Conservation (phyloP, 2,329 filamentous ascomycete genomes). For the Ophidiomyces ophidiicola region DNA sequence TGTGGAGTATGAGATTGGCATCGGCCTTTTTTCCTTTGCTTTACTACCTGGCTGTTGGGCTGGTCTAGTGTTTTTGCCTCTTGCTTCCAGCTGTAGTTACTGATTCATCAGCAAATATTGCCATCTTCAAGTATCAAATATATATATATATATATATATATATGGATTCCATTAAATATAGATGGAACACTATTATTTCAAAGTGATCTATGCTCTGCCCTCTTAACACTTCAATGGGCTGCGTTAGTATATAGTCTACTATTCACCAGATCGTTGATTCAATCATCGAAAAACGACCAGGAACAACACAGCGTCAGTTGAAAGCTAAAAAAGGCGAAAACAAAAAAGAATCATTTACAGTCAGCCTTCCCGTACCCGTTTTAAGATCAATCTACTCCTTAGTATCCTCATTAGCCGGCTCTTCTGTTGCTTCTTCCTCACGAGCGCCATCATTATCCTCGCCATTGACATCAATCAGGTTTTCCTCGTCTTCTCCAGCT, state of each 20-base stretch:
- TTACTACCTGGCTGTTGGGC: too few species aligned
- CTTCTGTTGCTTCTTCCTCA: conserved; percentile 27
- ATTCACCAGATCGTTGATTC: too few species aligned
- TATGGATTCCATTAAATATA: too few species aligned
- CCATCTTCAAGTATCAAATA: too few species aligned
- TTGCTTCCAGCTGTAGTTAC: too few species aligned
- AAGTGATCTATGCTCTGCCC: too few species aligned
- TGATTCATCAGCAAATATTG: too few species aligned
- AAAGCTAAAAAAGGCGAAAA: background rate
- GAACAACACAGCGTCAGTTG: background rate
- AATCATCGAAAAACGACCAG: background rate
- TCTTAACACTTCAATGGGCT: too few species aligned
- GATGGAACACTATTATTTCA: too few species aligned
- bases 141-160: too few species aligned
- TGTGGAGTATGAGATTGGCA: background rate
- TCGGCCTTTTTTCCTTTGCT: background rate
- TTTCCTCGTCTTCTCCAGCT: conserved; percentile 48
- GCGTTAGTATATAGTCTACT: too few species aligned
- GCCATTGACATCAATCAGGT: conserved; percentile 33
- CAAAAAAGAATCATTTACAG: conserved; percentile 6
- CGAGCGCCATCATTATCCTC: conserved; percentile 23
- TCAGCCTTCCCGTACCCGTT: conserved; percentile 10
- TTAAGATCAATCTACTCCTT: conserved; percentile 12
- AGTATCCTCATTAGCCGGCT: conserved; percentile 18
- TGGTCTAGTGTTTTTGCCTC: too few species aligned